Evolutionary conservation across 75 land plant species (phyloP), one percentile per base, ranked within the genome.

Genomic region (Pinus albicaulis): DNA sequence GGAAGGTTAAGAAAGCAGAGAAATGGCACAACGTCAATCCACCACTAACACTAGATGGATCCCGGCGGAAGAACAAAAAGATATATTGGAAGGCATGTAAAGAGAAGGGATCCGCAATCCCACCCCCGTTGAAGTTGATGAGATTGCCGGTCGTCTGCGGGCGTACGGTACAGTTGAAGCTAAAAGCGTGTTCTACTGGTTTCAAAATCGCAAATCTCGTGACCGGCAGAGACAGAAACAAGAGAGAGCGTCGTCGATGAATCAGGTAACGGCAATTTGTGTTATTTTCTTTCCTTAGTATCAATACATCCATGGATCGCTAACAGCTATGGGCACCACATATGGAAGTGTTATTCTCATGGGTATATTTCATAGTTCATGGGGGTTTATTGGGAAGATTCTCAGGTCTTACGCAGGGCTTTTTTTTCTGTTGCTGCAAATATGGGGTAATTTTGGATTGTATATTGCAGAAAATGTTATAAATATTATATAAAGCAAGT

Each of bases 131-230:
- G 84, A 90, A 57, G 85, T 87, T 55, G 84, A 84, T 59, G 76
- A 76, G 56, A 90, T 90, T 20, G 79, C 87, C 0, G 57, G 55
- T 48, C 72, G 80, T 34, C 82, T 90, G 13, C 77, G 71, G 62
- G 71, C 56, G 20, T 81, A 76, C 58, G 92, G 92, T 16, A 83
- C 75, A 19, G 82, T 90, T 60, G 88, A 90, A 72, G 87, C 81
- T 16, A 63, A 61, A 24, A 82, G 73, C 56, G 71, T 82, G 57
- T 78, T 78, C 24, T 82, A 87, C 36, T 88, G 90, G 92, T 90
- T 90, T 78, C 92, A 87, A 15, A 90, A 90, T 63, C 86, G 82
- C 22, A 87, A 86, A 75, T 86, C 92, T n/a, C 74, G 92, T 48
- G 82, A 81, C 61, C 76, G 84, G 57, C 84, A 86, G 74, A 86